These are phyloP conservation scores for Daldinia concentrica DNA, from an alignment of 495 filamentous ascomycete species.

Conservation along the genomic window DNA sequence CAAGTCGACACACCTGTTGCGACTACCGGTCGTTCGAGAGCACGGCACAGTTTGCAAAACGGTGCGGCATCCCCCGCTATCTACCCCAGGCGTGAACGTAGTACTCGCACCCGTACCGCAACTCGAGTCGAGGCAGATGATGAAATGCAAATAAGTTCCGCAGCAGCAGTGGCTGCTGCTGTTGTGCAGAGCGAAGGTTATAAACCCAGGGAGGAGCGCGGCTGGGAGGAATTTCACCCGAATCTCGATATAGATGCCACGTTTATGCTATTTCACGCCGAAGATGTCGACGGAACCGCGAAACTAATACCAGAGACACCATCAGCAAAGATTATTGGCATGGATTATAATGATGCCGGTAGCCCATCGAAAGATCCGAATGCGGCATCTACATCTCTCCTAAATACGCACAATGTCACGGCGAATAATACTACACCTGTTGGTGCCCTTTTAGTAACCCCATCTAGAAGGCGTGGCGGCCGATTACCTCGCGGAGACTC, in stretches of 20 bases:
- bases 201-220: constrained; percentile 94
- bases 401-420: constrained; percentile 41
- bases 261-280: constrained; percentile 79
- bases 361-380: constrained; percentile 53
- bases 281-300: constrained; percentile 80
- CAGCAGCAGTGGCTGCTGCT: constrained; percentile 84
- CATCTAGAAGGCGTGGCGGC: constrained; percentile 56
- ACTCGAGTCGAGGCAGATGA: constrained; percentile 57
- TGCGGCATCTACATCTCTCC: constrained; percentile 40
- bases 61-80: constrained; percentile 52
- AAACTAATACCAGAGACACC: constrained; percentile 58
- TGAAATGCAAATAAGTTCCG: constrained; percentile 73
- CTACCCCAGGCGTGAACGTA: constrained; percentile 60
- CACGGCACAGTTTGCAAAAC: constrained; percentile 46
- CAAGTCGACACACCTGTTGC: constrained; percentile 52
- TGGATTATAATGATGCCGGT: constrained; percentile 47
- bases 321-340: constrained; percentile 36
- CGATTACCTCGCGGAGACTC: constrained; percentile 61
- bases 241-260: constrained; percentile 86
- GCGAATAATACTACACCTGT: constrained; percentile 28
- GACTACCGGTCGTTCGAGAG: constrained; percentile 49
- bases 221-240: constrained; percentile 97
- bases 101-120: constrained; percentile 61
- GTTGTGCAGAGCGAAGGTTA: constrained; percentile 92
- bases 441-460: constrained; percentile 49